These are phyloP conservation scores for Closterium sp. DNA, from an alignment of 139 green algal genomes.

Conservation along the genomic window DNA sequence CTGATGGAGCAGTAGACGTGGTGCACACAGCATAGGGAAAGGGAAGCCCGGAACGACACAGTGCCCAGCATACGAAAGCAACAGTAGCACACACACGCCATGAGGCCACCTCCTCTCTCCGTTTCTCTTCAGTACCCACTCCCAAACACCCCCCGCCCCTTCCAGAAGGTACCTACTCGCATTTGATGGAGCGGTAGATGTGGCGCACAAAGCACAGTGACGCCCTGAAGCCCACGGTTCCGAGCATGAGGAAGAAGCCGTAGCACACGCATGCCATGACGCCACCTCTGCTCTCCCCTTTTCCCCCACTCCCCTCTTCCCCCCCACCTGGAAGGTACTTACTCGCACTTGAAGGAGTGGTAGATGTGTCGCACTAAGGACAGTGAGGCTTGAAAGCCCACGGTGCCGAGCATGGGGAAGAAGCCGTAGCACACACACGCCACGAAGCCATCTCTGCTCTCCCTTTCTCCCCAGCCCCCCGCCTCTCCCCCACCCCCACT, in stretches of 20 bases:
- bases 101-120: slow-evolving; percentile 18
- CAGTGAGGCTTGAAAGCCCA: slow-evolving; percentile 49
- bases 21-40: too few relatives aligned
- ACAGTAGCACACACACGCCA: slow-evolving; percentile 52
- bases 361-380: too few relatives aligned
- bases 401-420: slow-evolving; percentile 72
- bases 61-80: slow-evolving; percentile 73
- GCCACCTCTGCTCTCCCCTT: neutral
- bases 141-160: too few relatives aligned
- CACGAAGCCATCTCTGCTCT: slow-evolving; percentile 37
- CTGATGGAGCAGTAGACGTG: slow-evolving; percentile 46
- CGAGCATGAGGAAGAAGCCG: slow-evolving; percentile 68
- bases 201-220: neutral
- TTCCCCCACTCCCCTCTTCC: too few relatives aligned
- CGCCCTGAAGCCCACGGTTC: slow-evolving; percentile 59
- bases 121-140: too few relatives aligned
- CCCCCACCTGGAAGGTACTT: neutral
- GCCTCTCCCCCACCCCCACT: too few relatives aligned
- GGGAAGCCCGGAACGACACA: slow-evolving; percentile 50
- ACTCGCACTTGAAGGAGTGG: slow-evolving; percentile 57
- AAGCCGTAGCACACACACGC: slow-evolving; percentile 53
- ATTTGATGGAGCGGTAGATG: neutral
- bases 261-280: slow-evolving; percentile 58
- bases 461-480: too few relatives aligned
- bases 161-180: neutral